Base-by-base conservation (phyloP, 148 eudicot genomes). In the Drosera capensis region DNA sequence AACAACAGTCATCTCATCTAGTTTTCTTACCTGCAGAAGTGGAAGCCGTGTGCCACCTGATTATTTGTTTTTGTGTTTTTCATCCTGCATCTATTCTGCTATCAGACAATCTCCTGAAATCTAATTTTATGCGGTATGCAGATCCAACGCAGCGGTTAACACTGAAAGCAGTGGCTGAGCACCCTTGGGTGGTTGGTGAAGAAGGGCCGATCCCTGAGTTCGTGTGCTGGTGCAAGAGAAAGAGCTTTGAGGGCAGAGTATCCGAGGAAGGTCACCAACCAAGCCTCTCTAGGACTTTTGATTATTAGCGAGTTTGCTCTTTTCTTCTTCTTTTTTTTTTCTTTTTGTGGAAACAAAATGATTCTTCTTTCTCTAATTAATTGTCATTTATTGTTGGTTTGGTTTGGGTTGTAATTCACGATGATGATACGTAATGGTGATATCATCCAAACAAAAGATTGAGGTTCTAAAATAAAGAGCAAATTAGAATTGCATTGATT, bases 211-310 rank as follows among this genome's bases (percentile, higher is more conserved):
- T 90, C 44, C 87, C 92, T 22, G 72, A 61, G 26, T 80, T 75
- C 53, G 49, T 56, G 25, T 90, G 99, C 55, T 90, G 99, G 93
- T 84, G 95, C 62, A 72, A 84, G 54, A 73, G 61, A 20, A 65
- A 44, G 19, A 67, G 52, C 26, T 49, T 57, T 63, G 68, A 64
- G 43, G 46, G 43, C 14, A 41, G 49, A 22, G 63, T 41, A 48
- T 31, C 23, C 29, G 0, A 8, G 5, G 56, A 19, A 20, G 26
- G 23, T n/a, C n/a, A n/a, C n/a, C n/a, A n/a, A n/a, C n/a, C n/a
- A n/a, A n/a, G n/a, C n/a, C n/a, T n/a, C n/a, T n/a, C n/a, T n/a
- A n/a, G n/a, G n/a, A n/a, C n/a, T n/a, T n/a, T n/a, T n/a, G n/a
- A n/a, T n/a, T n/a, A n/a, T n/a, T n/a, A n/a, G n/a, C n/a, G n/a